Base-by-base conservation (phyloP, 176 grass and related monocot species). In the Cenchrus fungigraminus region DNA sequence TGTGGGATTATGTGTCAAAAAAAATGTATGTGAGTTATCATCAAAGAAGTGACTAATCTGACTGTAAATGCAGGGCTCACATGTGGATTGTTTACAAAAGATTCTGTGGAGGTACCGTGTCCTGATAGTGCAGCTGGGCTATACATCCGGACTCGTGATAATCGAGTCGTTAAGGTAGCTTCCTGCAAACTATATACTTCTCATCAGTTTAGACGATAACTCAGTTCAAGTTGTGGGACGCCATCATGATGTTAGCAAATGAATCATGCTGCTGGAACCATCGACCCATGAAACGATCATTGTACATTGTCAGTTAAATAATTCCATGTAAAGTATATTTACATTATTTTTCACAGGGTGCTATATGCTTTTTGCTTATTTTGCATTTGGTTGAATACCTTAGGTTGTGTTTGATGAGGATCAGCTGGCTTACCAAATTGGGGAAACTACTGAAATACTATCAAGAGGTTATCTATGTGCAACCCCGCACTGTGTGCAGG, bases 401-500 rank as follows among this genome's bases (percentile, higher is more conserved):
- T 83, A 98, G 96, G 96, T 91, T 92, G 83, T 84, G n/a, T 95
- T 90, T 71, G 83, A 74, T 66, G 96, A 89, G 92, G 54, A 95
- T 77, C 91, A 98, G 88, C 80, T 98, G 75, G 96, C 93, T 77
- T 98, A 94, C 74, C 96, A 98, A 91, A 94, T 98, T 82, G 96
- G 96, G 15, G 96, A 98, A 92, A 98, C 96, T 69, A 94, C 91
- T 82, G 96, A 98, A 92, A 94, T 94, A 87, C 63, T 98, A 70
- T 93, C 91, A 77, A 82, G 87, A 86, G 91, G 93, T 66, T 79
- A 65, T 83, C 83, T 98, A 69, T 93, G 89, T 92, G 93, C 96
- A 66, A 98, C 96, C 32, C 96, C 96, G 71, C 93, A 98, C 86
- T 93, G 96, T 92, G 96, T 98, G 56, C 91, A 98, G 93, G 96